phyloP scores from a whole-genome alignment of 768 basidiomycete species.

The Pisolithus sp. region DNA sequence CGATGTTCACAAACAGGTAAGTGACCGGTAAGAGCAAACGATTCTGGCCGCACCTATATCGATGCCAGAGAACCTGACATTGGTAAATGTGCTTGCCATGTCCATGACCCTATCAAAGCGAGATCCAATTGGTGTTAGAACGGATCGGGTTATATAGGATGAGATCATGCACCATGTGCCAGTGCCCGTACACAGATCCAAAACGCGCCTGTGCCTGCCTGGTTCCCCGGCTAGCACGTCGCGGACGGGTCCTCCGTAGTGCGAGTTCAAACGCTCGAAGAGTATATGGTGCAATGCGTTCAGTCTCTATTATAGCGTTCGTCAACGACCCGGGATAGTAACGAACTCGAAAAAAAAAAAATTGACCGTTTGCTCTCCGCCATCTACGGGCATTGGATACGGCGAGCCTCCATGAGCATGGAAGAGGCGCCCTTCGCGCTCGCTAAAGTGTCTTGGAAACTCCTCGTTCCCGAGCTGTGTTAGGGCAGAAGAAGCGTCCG shows the following conservation, averaged over 20 bases:
- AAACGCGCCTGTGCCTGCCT: slow-evolving; percentile 42
- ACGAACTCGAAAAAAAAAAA: slow-evolving; percentile 2
- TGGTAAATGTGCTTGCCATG: slow-evolving; percentile 61
- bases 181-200: slow-evolving; percentile 75
- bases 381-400: slow-evolving; percentile 72
- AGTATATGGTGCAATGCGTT: slow-evolving; percentile 45
- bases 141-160: slow-evolving; percentile 12
- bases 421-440: slow-evolving; percentile 57
- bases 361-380: slow-evolving; percentile 56
- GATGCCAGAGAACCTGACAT: slow-evolving; percentile 59
- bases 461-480: slow-evolving; percentile 47
- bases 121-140: slow-evolving; percentile 10
- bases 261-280: slow-evolving; percentile 43
- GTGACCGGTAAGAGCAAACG: slow-evolving; percentile 8
- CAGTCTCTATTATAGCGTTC: slow-evolving; percentile 38
- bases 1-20: slow-evolving; percentile 5
- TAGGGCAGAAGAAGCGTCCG: slow-evolving; percentile 38
- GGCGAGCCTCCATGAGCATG: slow-evolving; percentile 57
- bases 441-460: slow-evolving; percentile 53
- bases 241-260: slow-evolving; percentile 55
- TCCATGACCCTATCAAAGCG: slow-evolving; percentile 56
- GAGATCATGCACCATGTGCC: slow-evolving; percentile 55
- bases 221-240: slow-evolving; percentile 40
- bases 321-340: neutral
- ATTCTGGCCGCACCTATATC: slow-evolving; percentile 59